phyloP scores from a whole-genome alignment of 2,329 filamentous ascomycete species.

The Canariomyces notabilis region DNA sequence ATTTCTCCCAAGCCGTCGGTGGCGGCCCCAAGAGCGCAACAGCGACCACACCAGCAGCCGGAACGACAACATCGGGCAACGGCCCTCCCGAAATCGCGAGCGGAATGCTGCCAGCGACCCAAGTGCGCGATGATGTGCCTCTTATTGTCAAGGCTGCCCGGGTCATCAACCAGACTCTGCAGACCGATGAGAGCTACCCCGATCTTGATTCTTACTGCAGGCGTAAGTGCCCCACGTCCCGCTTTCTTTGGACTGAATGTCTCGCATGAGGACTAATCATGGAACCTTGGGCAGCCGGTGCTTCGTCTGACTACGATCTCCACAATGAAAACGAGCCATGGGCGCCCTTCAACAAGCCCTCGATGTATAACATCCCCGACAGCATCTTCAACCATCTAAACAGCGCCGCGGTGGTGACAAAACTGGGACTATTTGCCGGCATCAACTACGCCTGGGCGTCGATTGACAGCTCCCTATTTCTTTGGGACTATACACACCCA shows the following conservation, averaged over 20 bases:
- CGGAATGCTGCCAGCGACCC: slow-evolving; percentile 36
- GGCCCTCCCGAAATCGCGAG: slow-evolving; percentile 7
- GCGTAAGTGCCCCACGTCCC: slow-evolving; percentile 53
- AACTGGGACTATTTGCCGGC: slow-evolving; percentile 92
- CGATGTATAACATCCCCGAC: slow-evolving; percentile 86
- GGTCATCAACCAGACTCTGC: slow-evolving; percentile 75
- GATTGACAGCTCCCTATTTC: slow-evolving; percentile 91
- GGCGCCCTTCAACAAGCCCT: slow-evolving; percentile 83
- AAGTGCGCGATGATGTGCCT: slow-evolving; percentile 43
- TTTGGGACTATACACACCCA: slow-evolving; percentile 96
- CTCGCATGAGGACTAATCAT: slow-evolving; percentile 1
- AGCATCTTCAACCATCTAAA: slow-evolving; percentile 92
- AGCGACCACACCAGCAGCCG: slow-evolving; percentile 6
- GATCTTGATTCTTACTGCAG: slow-evolving; percentile 85
- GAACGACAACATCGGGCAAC: slow-evolving; percentile 18
- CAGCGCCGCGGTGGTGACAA: slow-evolving; percentile 76
- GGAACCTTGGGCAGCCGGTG: slow-evolving; percentile 57
- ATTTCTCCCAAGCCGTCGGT: slow-evolving; percentile 34
- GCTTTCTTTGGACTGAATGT: slow-evolving; percentile 24
- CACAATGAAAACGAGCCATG: slow-evolving; percentile 62
- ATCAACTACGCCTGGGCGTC: slow-evolving; percentile 93
- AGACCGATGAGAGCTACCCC: slow-evolving; percentile 74
- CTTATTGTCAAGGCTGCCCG: slow-evolving; percentile 75
- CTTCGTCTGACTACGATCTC: slow-evolving; percentile 87
- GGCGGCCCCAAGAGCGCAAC: slow-evolving; percentile 3